Percentiles rank a stretch among this genome's conserved stretches.
These are phyloP conservation scores for Flueggea neowawraea DNA, from an alignment of 441 rosid species.

Conservation along the genomic window DNA sequence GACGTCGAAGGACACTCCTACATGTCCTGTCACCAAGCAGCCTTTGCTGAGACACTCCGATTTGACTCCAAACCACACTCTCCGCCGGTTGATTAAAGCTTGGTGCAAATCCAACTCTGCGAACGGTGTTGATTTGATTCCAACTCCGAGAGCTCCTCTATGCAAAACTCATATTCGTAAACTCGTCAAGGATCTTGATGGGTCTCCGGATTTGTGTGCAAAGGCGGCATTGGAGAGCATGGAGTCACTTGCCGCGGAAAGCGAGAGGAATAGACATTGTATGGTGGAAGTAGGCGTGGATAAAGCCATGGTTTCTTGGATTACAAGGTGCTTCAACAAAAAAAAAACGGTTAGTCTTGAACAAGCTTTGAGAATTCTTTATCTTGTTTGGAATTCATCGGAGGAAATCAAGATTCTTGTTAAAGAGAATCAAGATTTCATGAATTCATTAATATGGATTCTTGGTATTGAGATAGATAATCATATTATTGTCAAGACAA, in stretches of 20 bases:
- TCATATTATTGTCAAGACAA: conserved; percentile 15
- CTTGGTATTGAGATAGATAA: conserved; percentile 5
- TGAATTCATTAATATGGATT: conserved; percentile 38
- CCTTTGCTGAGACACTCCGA: conserved; percentile 33
- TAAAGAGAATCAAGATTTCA: conserved; percentile 21
- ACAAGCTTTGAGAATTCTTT: conserved; percentile 33
- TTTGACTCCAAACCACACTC: conserved; percentile 51
- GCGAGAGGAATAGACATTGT: background rate
- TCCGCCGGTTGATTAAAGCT: conserved; percentile 43
- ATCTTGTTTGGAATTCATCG: conserved; percentile 26
- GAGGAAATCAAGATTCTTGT: conserved; percentile 22
- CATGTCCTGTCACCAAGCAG: conserved; percentile 56
- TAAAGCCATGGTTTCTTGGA: conserved; percentile 19
- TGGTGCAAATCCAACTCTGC: conserved; percentile 34
- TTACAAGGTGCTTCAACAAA: conserved; percentile 20
- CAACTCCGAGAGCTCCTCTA: conserved; percentile 28
- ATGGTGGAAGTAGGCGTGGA: background rate
- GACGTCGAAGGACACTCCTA: conserved; percentile 9
- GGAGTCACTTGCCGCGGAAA: background rate
- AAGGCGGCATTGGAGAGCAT: background rate
- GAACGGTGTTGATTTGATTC: conserved; percentile 27
- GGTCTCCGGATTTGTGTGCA: background rate
- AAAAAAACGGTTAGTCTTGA: conserved; percentile 18
- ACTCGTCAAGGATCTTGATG: conserved; percentile 16
- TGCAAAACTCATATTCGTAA: conserved; percentile 18